These are phyloP conservation scores for Galerina sulciceps DNA, from an alignment of 768 basidiomycete species.

Conservation along the genomic window DNA sequence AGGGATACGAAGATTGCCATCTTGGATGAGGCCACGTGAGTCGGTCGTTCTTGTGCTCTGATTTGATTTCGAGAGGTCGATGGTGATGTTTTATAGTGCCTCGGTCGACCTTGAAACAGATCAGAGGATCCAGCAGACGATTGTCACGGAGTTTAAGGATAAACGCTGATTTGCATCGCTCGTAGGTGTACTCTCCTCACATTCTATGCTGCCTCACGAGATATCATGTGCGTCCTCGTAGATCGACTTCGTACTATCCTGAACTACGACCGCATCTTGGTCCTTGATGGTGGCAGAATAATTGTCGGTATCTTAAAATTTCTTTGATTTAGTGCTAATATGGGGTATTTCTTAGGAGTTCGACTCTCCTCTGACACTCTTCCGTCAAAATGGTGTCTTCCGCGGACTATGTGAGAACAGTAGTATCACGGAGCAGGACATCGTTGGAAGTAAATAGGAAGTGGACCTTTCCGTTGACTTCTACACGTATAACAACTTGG, in stretches of 20 bases:
- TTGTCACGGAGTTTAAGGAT: conserved; percentile 71
- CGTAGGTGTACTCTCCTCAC: conserved; percentile 48
- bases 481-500: no score
- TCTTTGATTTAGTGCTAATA: not conserved
- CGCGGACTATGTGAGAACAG: conserved; percentile 53
- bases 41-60: not conserved
- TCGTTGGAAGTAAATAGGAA: not conserved
- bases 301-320: conserved; percentile 33
- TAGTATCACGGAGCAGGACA: conserved; percentile 26
- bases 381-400: conserved; percentile 55
- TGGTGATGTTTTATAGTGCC: conserved; percentile 36
- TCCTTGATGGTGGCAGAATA: conserved; percentile 66
- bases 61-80: not conserved
- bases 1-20: conserved; percentile 77
- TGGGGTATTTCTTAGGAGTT: conserved; percentile 45
- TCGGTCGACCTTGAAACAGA: conserved; percentile 84
- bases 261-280: conserved; percentile 72
- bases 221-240: not conserved
- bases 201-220: no score
- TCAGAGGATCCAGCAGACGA: conserved; percentile 81
- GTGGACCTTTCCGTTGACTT: not conserved
- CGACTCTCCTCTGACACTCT: conserved; percentile 59
- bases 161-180: conserved; percentile 78
- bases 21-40: conserved; percentile 76
- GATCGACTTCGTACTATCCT: conserved; percentile 82